Evolutionary conservation across 1,284 basidiomycete species (phyloP), one percentile per base, ranked within the genome.

Genomic region (Trichosporon sp.): DNA sequence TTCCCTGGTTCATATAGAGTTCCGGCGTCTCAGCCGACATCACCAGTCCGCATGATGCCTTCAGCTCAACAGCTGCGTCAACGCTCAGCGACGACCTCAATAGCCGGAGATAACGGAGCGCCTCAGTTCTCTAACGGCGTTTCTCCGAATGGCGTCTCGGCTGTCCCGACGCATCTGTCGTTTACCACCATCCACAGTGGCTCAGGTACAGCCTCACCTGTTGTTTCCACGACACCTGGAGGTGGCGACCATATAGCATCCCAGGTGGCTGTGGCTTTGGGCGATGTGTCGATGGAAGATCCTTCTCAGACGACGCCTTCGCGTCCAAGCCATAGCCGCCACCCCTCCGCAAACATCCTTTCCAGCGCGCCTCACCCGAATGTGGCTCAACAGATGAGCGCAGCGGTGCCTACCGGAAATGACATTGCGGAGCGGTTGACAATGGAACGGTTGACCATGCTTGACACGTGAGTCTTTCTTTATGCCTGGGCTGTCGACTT

Each of bases 1-100:
- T 76, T 73, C 19, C 68, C 72, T 14, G 59, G 59, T 2, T 63
- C 59, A 35, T 78, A 79, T 65, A 73, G 80, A 12, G 68, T 78
- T 19, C 82, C 82, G 0, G 81, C 80, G 2, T 81, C 79, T 1
- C 82, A 83, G 67, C 82, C 82, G 0, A 77, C 79, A 1, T 78
- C 76, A 70, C 82, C 82, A 0, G 77, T 78, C 4, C 72, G 80
- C 5, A 76, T 75, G 35, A 79, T 76, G 56, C 68, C 73, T n/a
- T 69, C 74, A 5, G 76, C 75, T 1, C 76, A 77, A 67, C 74
- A 76, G 37, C 74, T 76, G 0, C 76, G 59, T 2, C 32, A 32
- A 37, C 31, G 59, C 1, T 63, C 59, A 19, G 59, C 59, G 8
- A 63, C 59, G 14, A 63, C 59, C 6, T 63, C 59, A 7, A 35